Evolutionary conservation across 176 grass and related monocot species (phyloP).

Genomic region (Juncus inflexus): DNA sequence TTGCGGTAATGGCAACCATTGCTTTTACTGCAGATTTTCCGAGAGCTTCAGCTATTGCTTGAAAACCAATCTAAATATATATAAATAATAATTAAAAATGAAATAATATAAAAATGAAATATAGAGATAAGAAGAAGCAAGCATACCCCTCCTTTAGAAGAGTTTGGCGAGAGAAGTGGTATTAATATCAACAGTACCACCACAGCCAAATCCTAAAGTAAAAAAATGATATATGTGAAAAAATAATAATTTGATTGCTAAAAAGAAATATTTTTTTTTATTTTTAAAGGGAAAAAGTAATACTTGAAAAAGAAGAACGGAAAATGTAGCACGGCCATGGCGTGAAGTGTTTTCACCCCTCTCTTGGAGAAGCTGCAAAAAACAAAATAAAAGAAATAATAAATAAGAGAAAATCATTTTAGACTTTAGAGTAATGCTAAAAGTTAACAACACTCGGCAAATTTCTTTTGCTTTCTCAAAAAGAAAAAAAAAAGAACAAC

Average conservation of each 20-base stretch:
- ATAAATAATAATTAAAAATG: slow-evolving; percentile 6
- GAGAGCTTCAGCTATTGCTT: slow-evolving; percentile 98
- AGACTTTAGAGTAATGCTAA: too few species aligned
- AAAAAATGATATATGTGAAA: slow-evolving; percentile 19
- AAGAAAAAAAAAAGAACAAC: too few species aligned
- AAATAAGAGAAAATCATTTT: too few species aligned
- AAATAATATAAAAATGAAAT: slow-evolving; percentile 17
- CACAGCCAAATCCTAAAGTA: slow-evolving; percentile 80
- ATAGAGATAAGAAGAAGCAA: slow-evolving; percentile 36
- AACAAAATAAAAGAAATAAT: slow-evolving; percentile 15
- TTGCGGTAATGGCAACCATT: slow-evolving; percentile 88
- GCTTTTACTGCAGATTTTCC: slow-evolving; percentile 96
- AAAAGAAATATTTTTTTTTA: slow-evolving; percentile 11
- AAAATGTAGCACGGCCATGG: slow-evolving; percentile 96
- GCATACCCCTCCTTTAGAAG: slow-evolving; percentile 98
- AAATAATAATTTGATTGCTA: background rate
- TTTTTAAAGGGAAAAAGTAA: slow-evolving; percentile 3
- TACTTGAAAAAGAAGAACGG: slow-evolving; percentile 97
- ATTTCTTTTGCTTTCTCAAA: too few species aligned
- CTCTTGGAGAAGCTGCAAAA: slow-evolving; percentile 81
- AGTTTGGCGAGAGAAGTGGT: slow-evolving; percentile 96
- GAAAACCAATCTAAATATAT: slow-evolving; percentile 76
- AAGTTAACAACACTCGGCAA: too few species aligned
- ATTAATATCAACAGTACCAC: slow-evolving; percentile 95
- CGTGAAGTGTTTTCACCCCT: slow-evolving; percentile 96